Conservation (phyloP, 805 yeast species). For the Candida glaebosa region DNA sequence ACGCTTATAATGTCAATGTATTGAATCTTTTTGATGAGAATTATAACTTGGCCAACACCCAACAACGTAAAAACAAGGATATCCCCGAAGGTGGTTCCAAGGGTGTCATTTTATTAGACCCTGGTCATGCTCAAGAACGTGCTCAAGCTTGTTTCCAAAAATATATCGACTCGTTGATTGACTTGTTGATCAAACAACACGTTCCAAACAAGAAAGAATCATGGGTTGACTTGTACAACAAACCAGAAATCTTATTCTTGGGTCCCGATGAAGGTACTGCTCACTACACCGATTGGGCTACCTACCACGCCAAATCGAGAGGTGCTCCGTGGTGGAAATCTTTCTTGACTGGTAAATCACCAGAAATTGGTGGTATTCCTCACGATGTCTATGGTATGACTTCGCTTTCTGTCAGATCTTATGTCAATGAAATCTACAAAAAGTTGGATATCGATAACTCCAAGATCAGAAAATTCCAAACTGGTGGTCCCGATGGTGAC, state of each 20-base stretch:
- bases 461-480: conserved; percentile 76
- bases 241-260: conserved; percentile 89
- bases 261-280: conserved; percentile 99
- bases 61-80: conserved; percentile 95
- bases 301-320: conserved; percentile 83
- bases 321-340: conserved; percentile 99
- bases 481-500: conserved; percentile 99
- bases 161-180: conserved; percentile 88
- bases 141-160: conserved; percentile 86
- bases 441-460: conserved; percentile 61
- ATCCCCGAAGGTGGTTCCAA: conserved; percentile 99
- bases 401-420: conserved; percentile 87
- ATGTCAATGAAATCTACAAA: conserved; percentile 82
- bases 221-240: conserved; percentile 78
- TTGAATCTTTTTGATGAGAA: conserved; percentile 93
- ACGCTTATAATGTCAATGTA: conserved; percentile 80
- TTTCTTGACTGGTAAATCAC: conserved; percentile 93
- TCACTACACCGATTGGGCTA: conserved; percentile 94
- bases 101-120: conserved; percentile 88
- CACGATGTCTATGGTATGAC: conserved; percentile 99
- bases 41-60: conserved; percentile 92
- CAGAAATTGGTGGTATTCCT: conserved; percentile 92
- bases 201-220: conserved; percentile 76
- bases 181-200: conserved; percentile 63
- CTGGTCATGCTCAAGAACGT: conserved; percentile 70